These are phyloP conservation scores for Zoysia matrella DNA, from an alignment of 202 grass and related monocot genomes.

Conservation along the genomic window DNA sequence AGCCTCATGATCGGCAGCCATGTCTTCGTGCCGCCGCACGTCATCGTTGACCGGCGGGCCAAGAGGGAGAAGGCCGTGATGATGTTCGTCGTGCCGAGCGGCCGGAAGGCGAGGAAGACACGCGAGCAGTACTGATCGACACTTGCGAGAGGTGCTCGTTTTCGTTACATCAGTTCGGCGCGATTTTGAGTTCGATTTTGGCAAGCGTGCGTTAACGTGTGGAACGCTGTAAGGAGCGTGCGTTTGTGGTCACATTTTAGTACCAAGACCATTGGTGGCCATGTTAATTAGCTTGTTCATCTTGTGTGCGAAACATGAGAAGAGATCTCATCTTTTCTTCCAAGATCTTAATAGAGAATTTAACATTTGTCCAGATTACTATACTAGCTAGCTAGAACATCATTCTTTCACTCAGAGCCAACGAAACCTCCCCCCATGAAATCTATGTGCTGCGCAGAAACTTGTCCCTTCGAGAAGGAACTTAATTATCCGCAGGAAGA, in stretches of 20 bases:
- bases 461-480: not conserved
- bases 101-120: conserved; percentile 27
- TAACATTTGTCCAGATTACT: not conserved
- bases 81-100: conserved; percentile 37
- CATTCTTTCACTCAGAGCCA: conserved; percentile 2
- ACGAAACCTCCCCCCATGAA: not conserved
- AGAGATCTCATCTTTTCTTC: not conserved
- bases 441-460: not conserved
- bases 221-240: conserved; percentile 20
- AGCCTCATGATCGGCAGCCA: conserved; percentile 43
- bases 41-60: conserved; percentile 42
- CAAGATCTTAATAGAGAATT: not conserved
- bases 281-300: not conserved
- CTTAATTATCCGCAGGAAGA: not conserved
- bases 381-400: not conserved
- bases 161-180: not conserved
- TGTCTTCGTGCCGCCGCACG: conserved; percentile 49
- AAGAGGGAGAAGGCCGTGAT: conserved; percentile 36
- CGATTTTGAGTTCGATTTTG: conserved; percentile 28
- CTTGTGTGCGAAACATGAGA: not conserved
- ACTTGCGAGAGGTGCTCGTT: too few species aligned
- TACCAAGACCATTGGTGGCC: not conserved
- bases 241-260: not conserved
- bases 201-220: not conserved
- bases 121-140: not conserved